Evolutionary conservation across 805 yeast species (phyloP).

Genomic region (Zygoascus ofunaensis): DNA sequence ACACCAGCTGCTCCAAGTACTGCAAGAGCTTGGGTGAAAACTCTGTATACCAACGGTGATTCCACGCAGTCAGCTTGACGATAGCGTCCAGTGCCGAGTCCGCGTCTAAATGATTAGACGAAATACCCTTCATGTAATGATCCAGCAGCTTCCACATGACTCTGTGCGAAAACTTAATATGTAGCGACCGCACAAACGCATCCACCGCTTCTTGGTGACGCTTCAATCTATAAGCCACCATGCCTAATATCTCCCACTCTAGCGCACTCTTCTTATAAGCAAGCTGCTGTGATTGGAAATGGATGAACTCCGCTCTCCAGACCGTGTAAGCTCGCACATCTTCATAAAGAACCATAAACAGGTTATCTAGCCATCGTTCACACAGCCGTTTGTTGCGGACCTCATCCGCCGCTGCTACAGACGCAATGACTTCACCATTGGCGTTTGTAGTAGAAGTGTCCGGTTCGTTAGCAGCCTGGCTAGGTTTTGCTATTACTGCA

Average conservation of each 20-base stretch:
- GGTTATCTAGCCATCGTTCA: conserved; percentile 71
- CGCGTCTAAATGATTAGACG: conserved; percentile 11
- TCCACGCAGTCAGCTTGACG: conserved; percentile 88
- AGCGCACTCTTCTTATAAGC: conserved; percentile 66
- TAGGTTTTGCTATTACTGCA: background rate
- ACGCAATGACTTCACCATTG: conserved; percentile 2
- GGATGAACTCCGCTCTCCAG: conserved; percentile 89
- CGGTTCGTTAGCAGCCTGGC: background rate
- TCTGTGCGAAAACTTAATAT: conserved; percentile 68
- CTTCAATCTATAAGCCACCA: conserved; percentile 74
- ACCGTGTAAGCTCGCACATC: conserved; percentile 65
- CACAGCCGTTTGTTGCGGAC: conserved; percentile 47
- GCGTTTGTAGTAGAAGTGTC: conserved; percentile 1
- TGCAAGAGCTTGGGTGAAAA: conserved; percentile 63
- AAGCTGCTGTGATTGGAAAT: conserved; percentile 80
- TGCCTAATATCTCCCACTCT: conserved; percentile 91
- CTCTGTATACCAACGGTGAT: conserved; percentile 94
- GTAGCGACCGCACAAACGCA: conserved; percentile 69
- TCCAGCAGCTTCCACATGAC: conserved; percentile 67
- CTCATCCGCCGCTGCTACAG: background rate
- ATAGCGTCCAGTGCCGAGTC: conserved; percentile 48
- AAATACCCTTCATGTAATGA: conserved; percentile 40
- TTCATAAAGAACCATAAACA: conserved; percentile 61
- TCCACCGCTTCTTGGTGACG: conserved; percentile 80
- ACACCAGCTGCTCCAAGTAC: conserved; percentile 52